Evolutionary conservation across 2,329 filamentous ascomycete species (phyloP).

Genomic region (Colletotrichum truncatum): DNA sequence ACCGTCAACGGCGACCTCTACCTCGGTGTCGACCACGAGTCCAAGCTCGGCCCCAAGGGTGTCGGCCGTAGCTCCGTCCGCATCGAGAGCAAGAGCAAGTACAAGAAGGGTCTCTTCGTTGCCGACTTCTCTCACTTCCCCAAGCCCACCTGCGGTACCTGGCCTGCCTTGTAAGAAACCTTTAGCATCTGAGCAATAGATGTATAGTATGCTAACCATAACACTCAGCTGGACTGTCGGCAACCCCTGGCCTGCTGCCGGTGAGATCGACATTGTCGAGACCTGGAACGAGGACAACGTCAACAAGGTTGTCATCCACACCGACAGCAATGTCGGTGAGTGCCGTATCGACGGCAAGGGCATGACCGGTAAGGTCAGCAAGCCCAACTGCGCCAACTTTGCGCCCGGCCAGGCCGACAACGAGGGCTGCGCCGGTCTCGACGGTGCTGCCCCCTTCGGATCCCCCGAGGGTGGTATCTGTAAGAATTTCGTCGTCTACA

Average conservation of each 20-base stretch:
- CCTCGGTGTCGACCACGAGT: conserved; percentile 48
- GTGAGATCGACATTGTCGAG: conserved; percentile 74
- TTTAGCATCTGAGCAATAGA: neutral
- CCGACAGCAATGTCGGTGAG: conserved; percentile 44
- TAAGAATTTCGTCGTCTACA: too few relatives aligned
- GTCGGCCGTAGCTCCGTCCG: conserved; percentile 66
- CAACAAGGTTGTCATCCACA: conserved; percentile 70
- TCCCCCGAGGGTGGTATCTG: conserved; percentile 49
- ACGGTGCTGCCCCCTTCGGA: conserved; percentile 49
- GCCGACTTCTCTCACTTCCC: conserved; percentile 77
- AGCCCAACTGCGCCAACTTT: conserved; percentile 51
- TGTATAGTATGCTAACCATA: neutral
- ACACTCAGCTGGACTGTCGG: conserved; percentile 56
- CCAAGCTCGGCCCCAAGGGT: conserved; percentile 35
- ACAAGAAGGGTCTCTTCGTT: conserved; percentile 74
- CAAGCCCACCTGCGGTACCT: conserved; percentile 70
- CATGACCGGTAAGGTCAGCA: conserved; percentile 43
- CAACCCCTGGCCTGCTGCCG: conserved; percentile 65
- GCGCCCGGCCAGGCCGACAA: conserved; percentile 43
- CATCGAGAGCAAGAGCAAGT: conserved; percentile 69
- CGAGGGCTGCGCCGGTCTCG: conserved; percentile 51
- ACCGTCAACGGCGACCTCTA: conserved; percentile 44
- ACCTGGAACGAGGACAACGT: conserved; percentile 64
- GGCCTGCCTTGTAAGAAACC: conserved; percentile 72
- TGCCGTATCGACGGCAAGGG: conserved; percentile 43